Evolutionary conservation across 2,329 filamentous ascomycete species (phyloP).

Genomic region (Aspergillus fructus): DNA sequence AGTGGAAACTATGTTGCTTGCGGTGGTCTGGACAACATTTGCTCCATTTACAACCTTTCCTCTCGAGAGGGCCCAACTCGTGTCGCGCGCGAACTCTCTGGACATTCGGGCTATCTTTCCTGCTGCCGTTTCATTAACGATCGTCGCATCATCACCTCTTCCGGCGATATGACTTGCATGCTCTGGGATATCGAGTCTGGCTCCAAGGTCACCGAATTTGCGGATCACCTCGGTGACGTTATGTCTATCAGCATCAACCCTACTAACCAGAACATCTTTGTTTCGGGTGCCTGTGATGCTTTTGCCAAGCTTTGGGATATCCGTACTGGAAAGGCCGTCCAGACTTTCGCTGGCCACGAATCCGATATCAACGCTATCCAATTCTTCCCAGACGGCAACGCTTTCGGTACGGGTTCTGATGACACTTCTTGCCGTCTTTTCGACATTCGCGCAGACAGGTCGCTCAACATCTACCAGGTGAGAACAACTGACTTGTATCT

Average conservation of each 20-base stretch:
- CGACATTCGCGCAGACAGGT: constrained; percentile 92
- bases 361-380: constrained; percentile 99
- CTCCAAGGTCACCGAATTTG: constrained; percentile 95
- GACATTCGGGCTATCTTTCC: constrained; percentile 93
- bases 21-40: constrained; percentile 98
- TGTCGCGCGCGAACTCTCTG: constrained; percentile 91
- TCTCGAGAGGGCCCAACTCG: constrained; percentile 95
- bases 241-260: constrained; percentile 99
- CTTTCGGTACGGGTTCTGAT: constrained; percentile 95
- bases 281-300: constrained; percentile 97
- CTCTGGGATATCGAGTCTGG: constrained; percentile 99
- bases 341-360: constrained; percentile 97
- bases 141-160: constrained; percentile 94
- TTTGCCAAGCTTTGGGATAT: constrained; percentile 99
- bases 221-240: constrained; percentile 95
- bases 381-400: constrained; percentile 98
- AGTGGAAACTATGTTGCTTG: constrained; percentile 98
- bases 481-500: constrained; percentile 23
- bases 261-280: constrained; percentile 98
- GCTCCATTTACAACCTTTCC: constrained; percentile 98
- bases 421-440: constrained; percentile 97
- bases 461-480: constrained; percentile 68
- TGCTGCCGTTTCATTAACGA: constrained; percentile 99
- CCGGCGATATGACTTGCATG: constrained; percentile 99
- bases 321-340: constrained; percentile 93